Base-by-base conservation (phyloP, 768 basidiomycete species). In the Rhizopogon sp. region DNA sequence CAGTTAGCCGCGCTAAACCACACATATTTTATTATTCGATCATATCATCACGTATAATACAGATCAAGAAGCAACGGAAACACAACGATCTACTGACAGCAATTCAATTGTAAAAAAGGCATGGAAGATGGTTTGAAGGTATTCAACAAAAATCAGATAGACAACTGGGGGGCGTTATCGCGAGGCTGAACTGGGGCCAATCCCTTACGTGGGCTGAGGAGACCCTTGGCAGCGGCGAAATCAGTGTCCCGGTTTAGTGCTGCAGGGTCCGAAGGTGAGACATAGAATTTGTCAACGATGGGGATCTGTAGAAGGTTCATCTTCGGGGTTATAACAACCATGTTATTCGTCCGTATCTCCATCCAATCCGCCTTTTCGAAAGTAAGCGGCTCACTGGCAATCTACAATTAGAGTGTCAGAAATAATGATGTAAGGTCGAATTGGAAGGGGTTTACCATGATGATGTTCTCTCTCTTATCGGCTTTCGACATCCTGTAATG, bases 341-440 rank as follows among this genome's bases (percentile, higher is more conserved):
- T 89, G 59, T 91, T 86, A 69, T 99, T 98, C 11, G 93, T 96
- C 67, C 88, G 89, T 64, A 99, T 95, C 70, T 98, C 97, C 88
- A 98, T 95, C 97, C 97, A 99, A 69, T 99, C 97, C 50, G 93
- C 92, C 79, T 94, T 80, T 73, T 99, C 96, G 63, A 98, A 99
- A 0, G 97, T 99, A 43, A 99, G 72, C 0, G 97, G 97, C 62
- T 98, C 96, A 61, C 88, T 91, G 9, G 89, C 90, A 68, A 93
- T 84, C 87, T 87, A 54, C 20, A 8, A 35, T 17, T 5, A 22
- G 22, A 33, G n/a, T 28, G 7, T 40, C 54, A 53, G 50, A 45
- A 54, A 63, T n/a, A 58, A 31, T 55, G 22, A 58, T 54, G 50
- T 33, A 43, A 52, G n/a, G 61, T 43, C 1, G 58, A 31, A 14